Evolutionary conservation across 306 rosid species (phyloP), one percentile per base, ranked within the genome.

Genomic region (Cucumis cinereus): DNA sequence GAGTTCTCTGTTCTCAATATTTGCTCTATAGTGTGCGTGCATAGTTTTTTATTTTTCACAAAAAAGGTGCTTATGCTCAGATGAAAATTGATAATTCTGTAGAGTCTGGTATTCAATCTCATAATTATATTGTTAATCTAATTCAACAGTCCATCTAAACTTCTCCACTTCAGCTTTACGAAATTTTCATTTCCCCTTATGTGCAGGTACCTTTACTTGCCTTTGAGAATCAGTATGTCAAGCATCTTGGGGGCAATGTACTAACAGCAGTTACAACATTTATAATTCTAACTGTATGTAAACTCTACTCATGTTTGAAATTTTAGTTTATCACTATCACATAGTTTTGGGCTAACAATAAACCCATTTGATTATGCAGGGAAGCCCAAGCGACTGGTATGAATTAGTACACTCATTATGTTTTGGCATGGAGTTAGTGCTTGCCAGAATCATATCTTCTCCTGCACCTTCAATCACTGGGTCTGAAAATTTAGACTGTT

Each of bases 341-440:
- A 13, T 14, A 53, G 15, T 19, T 75, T 62, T 30, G 2, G 28
- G 75, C 6, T 67, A 45, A 75, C 40, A 50, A 15, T 20, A 38
- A 36, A 12, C 49, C 45, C 61, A 14, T 79, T 11, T 47, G 41
- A 19, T 76, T 79, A 50, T 81, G 40, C 77, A 85, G 88, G 86
- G 84, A 57, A 61, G 77, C 77, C 5, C 82, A 57, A 61, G 81
- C 69, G 8, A 85, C 11, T 82, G 86, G 88, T 73, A 33, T 26
- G 79, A n/a, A 5, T 73, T 79, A 12, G 60, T 94, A 49, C 80
- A 62, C 53, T 78, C 83, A 1, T 76, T 91, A 81, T 87, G 91
- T 74, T 67, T 62, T 78, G 81, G 79, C 41, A 23, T 85, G 79
- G 90, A 88, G 49, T 74, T 82, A 78, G 83, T 87, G 2, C 80